Base-by-base conservation (phyloP, 78 protist genomes). In the Cavenderia fasciculata region DNA sequence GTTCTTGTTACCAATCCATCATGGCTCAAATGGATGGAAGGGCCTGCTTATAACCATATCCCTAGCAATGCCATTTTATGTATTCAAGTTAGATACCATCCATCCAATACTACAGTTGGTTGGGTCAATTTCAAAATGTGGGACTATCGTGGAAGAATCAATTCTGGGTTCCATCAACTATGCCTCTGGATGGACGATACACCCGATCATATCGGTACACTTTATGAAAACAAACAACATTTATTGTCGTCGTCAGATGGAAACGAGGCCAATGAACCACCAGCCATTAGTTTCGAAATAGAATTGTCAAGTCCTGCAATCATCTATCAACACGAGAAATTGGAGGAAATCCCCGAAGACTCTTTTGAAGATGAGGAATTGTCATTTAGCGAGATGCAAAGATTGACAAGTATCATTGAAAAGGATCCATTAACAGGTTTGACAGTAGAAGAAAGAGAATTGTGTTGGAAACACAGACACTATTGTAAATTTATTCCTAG, bases 71-170 rank as follows among this genome's bases (percentile, higher is more conserved):
- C 78, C 5, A 61, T 57, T 0, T 5, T 82, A 1, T 56, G 25
- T 10, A 11, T 74, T 3, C 68, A 74, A 14, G 68, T 74, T 8
- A 25, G 36, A 41, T 1, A 68, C 4, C 31, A 27, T 11, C 36
- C n/a, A 27, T n/a, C 62, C 0, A 61, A n/a, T 27, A 75, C 41
- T 27, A n/a, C 31, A 33, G 1, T 10, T 16, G 76, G 79, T 43
- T 82, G 90, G 90, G 51, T 43, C 47, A 82, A 82, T 14, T 68
- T 21, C 36, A 59, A 51, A 29, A 19, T 82, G 23, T 82, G 90
- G 90, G 43, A 82, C n/a, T 82, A 82, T 16, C 72, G 56, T n/a
- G 29, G 56, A 8, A 25, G 74, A 27, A 10, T 68, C 10, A 82
- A 68, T 40, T 41, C 71, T 31, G 90, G 90, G 1, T 68, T 43